Base-by-base conservation (phyloP, 2,329 filamentous ascomycete genomes). In the Xylariaceae sp. region DNA sequence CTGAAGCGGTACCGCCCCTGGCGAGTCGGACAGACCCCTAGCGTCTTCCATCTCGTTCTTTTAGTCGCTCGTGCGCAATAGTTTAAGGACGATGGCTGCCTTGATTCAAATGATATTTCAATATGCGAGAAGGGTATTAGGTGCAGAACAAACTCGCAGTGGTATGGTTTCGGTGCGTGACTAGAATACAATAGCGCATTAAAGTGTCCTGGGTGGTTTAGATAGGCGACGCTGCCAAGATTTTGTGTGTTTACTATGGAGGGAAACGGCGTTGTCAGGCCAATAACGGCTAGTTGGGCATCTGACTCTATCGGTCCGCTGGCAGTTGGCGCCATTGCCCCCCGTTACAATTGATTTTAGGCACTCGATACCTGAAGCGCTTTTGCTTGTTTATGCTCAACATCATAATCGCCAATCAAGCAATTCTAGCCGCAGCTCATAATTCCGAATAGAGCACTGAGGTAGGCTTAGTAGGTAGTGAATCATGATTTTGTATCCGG, bases 1-100 rank as follows among this genome's bases (percentile, higher is more conserved):
- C 45, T 68, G 65, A 5, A 71, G 62, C 29, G 67, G 62, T 30
- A 61, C 57, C 45, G 62, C 48, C 36, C 54, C 58, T 52, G 65
- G 63, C 39, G 67, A 61, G 40, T 60, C 63, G 33, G 59, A 51
- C 23, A 47, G 47, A 60, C 61, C 63, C 15, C 37, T 51, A n/a
- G 50, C 48, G 39, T 65, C 56, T 39, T 67, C 66, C 55, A 64
- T 57, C n/a, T 57, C 46, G 49, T 56, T 58, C 49, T 65, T 58
- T 44, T 24, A 3, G 23, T 41, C 15, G 5, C 21, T 36, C 39
- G 30, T 13, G 33, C 20, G 30, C 21, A 26, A 30, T 15, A 21
- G 39, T 32, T 7, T 3, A 18, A 33, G 7, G 23, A n/a, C 13
- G 32, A 29, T n/a, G 20, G 15, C n/a, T 23, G 16, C 9, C 21